Conservation (phyloP, 352 stramenopile species). For the Phytophthora pistaciae region DNA sequence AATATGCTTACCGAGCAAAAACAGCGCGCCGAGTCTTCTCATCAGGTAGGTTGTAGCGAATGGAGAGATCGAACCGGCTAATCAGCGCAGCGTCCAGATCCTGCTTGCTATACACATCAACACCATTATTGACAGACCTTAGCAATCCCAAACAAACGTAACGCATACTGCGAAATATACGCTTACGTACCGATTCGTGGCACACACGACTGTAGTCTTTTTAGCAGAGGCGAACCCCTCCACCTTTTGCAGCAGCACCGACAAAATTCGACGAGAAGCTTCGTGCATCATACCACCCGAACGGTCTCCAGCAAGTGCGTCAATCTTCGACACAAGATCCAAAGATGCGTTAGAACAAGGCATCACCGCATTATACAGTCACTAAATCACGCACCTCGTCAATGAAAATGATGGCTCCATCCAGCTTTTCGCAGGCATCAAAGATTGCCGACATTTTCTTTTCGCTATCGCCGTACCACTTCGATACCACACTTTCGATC, state of each 20-base stretch:
- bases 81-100: conserved; percentile 94
- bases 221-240: conserved; percentile 94
- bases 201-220: conserved; percentile 94
- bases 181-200: conserved; percentile 83
- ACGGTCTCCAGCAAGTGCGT: conserved; percentile 90
- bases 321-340: conserved; percentile 62
- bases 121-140: not conserved
- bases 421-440: conserved; percentile 93
- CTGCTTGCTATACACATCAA: conserved; percentile 76
- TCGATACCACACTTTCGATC: conserved; percentile 94
- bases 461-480: conserved; percentile 96
- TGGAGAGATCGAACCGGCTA: conserved; percentile 94
- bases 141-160: not conserved
- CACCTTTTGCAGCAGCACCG: conserved; percentile 92
- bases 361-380: not conserved
- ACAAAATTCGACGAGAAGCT: conserved; percentile 92
- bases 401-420: conserved; percentile 95
- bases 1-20: conserved; percentile 77
- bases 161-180: not conserved
- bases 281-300: conserved; percentile 93
- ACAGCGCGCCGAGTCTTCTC: conserved; percentile 85
- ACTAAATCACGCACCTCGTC: conserved; percentile 76
- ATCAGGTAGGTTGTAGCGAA: conserved; percentile 93
- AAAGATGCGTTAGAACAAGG: not conserved
- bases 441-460: conserved; percentile 96